Percentiles rank a stretch among this genome's conserved stretches.
These are phyloP conservation scores for Pelargonium cotyledonis DNA, from an alignment of 441 rosid species.

Conservation along the genomic window DNA sequence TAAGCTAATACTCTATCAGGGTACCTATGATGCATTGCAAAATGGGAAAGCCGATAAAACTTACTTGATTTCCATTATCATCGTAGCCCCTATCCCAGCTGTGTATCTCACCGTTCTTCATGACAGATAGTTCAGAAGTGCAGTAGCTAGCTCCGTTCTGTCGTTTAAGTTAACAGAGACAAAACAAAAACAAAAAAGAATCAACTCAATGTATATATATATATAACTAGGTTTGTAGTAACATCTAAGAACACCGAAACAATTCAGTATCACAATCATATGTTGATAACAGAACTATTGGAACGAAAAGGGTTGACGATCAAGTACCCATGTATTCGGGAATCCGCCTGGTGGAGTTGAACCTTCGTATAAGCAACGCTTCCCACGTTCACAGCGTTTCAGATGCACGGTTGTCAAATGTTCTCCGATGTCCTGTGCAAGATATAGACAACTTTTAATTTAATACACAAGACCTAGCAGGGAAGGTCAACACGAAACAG, in stretches of 20 bases:
- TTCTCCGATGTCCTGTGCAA: slow-evolving; percentile 70
- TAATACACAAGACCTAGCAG: background rate
- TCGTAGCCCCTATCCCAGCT: slow-evolving; percentile 87
- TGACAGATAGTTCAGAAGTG: slow-evolving; percentile 52
- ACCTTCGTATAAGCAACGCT: slow-evolving; percentile 81
- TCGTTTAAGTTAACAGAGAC: too few relatives aligned
- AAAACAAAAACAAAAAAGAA: too few relatives aligned
- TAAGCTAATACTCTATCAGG: background rate
- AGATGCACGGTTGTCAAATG: slow-evolving; percentile 75
- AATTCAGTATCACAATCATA: background rate
- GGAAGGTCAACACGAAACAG: too few relatives aligned
- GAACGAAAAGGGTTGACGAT: slow-evolving; percentile 7
- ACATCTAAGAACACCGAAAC: background rate
- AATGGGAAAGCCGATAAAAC: background rate
- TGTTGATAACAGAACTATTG: too few relatives aligned
- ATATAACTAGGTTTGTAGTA: too few relatives aligned
- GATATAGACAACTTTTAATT: background rate
- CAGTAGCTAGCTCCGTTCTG: slow-evolving; percentile 57
- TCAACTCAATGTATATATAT: too few relatives aligned
- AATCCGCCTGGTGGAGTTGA: slow-evolving; percentile 77
- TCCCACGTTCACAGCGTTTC: slow-evolving; percentile 78
- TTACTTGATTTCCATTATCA: slow-evolving; percentile 70
- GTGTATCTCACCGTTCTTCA: slow-evolving; percentile 76
- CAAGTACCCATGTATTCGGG: slow-evolving; percentile 82
- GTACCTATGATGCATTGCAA: background rate